These are phyloP conservation scores for Gomphus bonarii DNA, from an alignment of 1,284 basidiomycete species.

Conservation along the genomic window DNA sequence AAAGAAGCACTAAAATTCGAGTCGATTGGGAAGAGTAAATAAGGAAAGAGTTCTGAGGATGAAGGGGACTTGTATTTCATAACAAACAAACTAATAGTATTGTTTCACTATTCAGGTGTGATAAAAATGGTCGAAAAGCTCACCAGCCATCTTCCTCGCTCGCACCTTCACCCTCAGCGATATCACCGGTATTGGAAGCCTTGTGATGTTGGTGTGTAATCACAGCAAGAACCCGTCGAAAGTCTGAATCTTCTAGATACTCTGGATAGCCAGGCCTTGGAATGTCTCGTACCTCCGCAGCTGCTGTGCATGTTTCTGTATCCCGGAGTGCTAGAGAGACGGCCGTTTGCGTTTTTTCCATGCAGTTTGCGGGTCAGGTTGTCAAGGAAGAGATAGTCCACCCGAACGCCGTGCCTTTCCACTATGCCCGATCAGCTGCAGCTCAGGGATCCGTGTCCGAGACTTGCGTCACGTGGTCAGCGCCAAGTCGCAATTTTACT, in stretches of 20 bases:
- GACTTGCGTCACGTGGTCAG: too few relatives aligned
- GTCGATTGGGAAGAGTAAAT: constrained; percentile 8
- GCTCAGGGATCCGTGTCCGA: too few relatives aligned
- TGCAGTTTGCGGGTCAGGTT: background rate
- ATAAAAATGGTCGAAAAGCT: background rate
- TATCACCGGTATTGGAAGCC: background rate
- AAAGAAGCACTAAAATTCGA: constrained; percentile 2
- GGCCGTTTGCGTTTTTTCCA: constrained; percentile 5
- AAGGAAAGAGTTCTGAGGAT: constrained; percentile 5
- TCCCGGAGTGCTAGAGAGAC: constrained; percentile 4
- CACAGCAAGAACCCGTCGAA: constrained; percentile 4
- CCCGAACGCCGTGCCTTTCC: too few relatives aligned
- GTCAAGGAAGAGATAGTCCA: too few relatives aligned
- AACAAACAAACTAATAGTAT: constrained; percentile 1
- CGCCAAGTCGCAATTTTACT: too few relatives aligned
- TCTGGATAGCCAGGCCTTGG: background rate
- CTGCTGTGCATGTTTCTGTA: constrained; percentile 6
- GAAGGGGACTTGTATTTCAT: constrained; percentile 5
- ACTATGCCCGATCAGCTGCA: too few relatives aligned
- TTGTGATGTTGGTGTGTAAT: background rate
- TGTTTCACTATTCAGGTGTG: background rate
- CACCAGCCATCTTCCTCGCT: constrained; percentile 8
- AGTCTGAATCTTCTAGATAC: too few relatives aligned
- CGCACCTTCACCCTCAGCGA: background rate
- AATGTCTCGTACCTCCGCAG: background rate